Base-by-base conservation (phyloP, 2,329 filamentous ascomycete genomes). In the Aureobasidium pullulans region DNA sequence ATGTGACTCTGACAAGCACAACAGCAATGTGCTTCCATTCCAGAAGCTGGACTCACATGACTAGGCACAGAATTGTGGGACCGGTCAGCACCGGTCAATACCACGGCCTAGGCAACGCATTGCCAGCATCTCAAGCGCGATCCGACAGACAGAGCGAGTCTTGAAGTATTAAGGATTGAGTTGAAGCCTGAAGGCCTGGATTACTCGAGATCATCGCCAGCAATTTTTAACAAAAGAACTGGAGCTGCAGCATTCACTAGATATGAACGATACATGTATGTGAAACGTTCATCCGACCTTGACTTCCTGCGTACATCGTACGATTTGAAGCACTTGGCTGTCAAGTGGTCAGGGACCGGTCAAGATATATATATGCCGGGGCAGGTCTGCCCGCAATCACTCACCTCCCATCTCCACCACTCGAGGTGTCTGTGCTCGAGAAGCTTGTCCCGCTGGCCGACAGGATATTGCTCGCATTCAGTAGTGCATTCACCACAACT, bases 21-120 rank as follows among this genome's bases (percentile, higher is more conserved):
- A 34, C 50, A 54, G 37, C 37, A 32, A 13, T 9, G 50, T 54
- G 50, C 39, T 54, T 28, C 39, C 50, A 39, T 54, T 54, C 50
- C 50, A 54, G 50, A 54, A 54, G 49, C 6, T 32, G 36, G 16
- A 23, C 29, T 43, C 50, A 44, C 50, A 54, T 54, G 39, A 54
- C 11, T 29, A 32, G 29, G n/a, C 11, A 4, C 36, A 9, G 31
- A 16, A 32, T 31, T 28, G 19, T 3, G 23, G 32, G 28, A 49
- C 47, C 47, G 47, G 47, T 49, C 23, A 43, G 36, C 23, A 42
- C 49, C 49, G 49, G 49, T 31, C 23, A 53, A n/a, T 15, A 37
- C 34, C 34, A 37, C 15, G 34, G 34, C 15, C 15, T 9, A 15
- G 15, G 15, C 9, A 15, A 9, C 34, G 15, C 34, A 37, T 37